phyloP scores from a whole-genome alignment of 2,329 filamentous ascomycete genomes.

The Colletotrichum sp. region DNA sequence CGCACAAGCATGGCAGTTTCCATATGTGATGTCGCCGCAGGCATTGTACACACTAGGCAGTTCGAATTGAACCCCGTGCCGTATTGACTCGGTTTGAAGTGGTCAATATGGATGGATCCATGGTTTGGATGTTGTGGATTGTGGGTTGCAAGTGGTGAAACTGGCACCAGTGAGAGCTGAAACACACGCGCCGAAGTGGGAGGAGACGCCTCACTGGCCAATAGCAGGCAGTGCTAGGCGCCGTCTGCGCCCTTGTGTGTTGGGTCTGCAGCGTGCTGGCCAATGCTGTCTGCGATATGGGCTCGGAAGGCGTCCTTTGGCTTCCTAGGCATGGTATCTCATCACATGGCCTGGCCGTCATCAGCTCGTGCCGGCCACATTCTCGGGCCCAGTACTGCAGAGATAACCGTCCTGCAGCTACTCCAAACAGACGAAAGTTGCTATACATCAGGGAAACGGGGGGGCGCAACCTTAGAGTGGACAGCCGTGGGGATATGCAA shows the following conservation, averaged over 20 bases:
- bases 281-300: background rate
- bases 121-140: background rate
- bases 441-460: background rate
- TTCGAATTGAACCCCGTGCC: background rate
- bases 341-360: background rate
- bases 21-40: background rate
- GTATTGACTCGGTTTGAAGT: background rate
- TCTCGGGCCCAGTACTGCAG: background rate
- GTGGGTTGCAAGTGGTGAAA: conserved; percentile 29
- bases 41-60: background rate
- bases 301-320: background rate
- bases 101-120: background rate
- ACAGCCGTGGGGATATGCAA: no score
- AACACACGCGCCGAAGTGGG: conserved; percentile 31
- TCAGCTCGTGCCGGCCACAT: background rate
- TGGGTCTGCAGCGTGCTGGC: conserved; percentile 8
- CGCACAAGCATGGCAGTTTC: background rate
- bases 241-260: conserved; percentile 10
- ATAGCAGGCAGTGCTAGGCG: conserved; percentile 32
- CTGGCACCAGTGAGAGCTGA: conserved; percentile 28
- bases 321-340: background rate
- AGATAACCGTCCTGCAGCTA: background rate
- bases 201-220: conserved; percentile 25
- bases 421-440: background rate
- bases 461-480: no score